Evolutionary conservation across 1,284 basidiomycete genomes (phyloP), one percentile per base, ranked within the genome.

Genomic region (Stygiomarasmius scandens): DNA sequence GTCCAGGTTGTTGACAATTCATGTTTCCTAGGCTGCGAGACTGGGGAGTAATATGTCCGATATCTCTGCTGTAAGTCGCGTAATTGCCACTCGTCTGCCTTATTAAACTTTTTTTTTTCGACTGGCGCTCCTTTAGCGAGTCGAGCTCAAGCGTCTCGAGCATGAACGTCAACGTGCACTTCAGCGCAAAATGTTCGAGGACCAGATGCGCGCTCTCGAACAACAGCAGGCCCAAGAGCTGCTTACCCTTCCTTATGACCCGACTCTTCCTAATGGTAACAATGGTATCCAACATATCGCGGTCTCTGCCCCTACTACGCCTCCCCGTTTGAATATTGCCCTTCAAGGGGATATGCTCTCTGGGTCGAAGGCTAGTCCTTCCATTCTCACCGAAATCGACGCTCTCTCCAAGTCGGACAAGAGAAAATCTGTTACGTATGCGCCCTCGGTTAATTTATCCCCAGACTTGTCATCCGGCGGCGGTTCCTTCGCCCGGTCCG

Each of bases 161-260:
- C 93, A 96, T 70, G 93, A 96, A 73, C 84, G 90, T 56, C 92
- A 94, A 74, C 91, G 94, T 63, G 77, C 77, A 47, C 74, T 92
- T 56, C 95, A 96, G 72, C 87, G 93, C 68, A 91, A 89, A 73
- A 77, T 92, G 66, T 96, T 97, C 70, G 95, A 96, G 73, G 92
- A 95, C 66, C 93, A 96, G 74, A 96, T 96, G 90, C 86, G 89
- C 55, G 87, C 83, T 63, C 83, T 97, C 60, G 95, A 97, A 74
- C 91, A 93, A 65, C 90, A 95, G 71, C 95, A 97, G 74, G 87
- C 89, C 19, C 89, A 93, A 69, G 92, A 90, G 71, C 81, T 93
- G 41, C 84, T 94, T 63, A 84, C 67, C 62, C 81, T 92, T 63
- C 89, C 90, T 20, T 80, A 83, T 64, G 89, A 90, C 58, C 62